These are phyloP conservation scores for Blastomyces silverae DNA, from an alignment of 2,329 filamentous ascomycete genomes.

Conservation along the genomic window DNA sequence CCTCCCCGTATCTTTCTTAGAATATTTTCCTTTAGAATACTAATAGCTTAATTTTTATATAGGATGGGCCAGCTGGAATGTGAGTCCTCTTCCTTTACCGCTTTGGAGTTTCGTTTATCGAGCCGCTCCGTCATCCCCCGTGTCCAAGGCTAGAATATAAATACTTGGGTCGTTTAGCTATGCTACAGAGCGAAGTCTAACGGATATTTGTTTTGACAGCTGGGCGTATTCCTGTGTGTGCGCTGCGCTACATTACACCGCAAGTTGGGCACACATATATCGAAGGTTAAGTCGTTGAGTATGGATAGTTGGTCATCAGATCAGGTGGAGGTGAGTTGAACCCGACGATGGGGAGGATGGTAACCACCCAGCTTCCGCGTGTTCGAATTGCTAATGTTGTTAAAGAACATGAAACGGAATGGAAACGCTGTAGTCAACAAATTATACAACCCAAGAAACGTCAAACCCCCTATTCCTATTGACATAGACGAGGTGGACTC, in stretches of 20 bases:
- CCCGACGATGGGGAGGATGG: not conserved
- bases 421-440: slow-evolving; percentile 84
- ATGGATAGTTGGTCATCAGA: slow-evolving; percentile 98
- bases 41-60: slow-evolving; percentile 29
- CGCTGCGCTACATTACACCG: slow-evolving; percentile 92
- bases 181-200: slow-evolving; percentile 13
- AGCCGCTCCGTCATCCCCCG: not conserved
- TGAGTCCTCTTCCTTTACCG: slow-evolving; percentile 45
- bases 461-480: slow-evolving; percentile 74
- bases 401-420: slow-evolving; percentile 84
- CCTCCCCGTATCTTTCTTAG: not conserved
- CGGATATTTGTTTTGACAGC: slow-evolving; percentile 43
- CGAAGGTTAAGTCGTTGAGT: slow-evolving; percentile 95
- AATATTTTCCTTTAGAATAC: slow-evolving; percentile 19
- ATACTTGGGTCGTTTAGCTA: not conserved
- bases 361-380: slow-evolving; percentile 9
- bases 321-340: slow-evolving; percentile 77
- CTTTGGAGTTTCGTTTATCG: not conserved
- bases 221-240: slow-evolving; percentile 96
- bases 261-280: slow-evolving; percentile 94
- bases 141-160: not conserved
- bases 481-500: slow-evolving; percentile 89
- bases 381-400: slow-evolving; percentile 19
- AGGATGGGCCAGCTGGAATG: slow-evolving; percentile 97
- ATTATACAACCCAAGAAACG: slow-evolving; percentile 78